Base-by-base conservation (phyloP, 192 early-diverging fungal species). In the Jimgerdemannia flammicorona region DNA sequence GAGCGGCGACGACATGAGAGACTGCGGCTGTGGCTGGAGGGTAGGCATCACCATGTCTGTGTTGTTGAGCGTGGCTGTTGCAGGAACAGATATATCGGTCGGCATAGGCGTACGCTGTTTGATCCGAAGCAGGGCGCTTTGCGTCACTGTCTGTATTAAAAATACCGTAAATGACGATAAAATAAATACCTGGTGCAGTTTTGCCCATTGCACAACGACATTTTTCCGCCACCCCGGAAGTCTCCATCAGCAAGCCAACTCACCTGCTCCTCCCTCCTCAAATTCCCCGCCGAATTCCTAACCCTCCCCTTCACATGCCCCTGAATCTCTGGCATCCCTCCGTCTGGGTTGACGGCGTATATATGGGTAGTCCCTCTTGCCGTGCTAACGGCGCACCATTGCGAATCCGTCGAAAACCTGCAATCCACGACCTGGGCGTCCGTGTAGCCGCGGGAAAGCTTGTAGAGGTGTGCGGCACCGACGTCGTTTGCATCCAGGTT, bases 361-460 rank as follows among this genome's bases (percentile, higher is more conserved):
- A 95, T 71, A 78, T 95, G 88, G 0, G 91, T 91, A 0, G 94
- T 95, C 4, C 93, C 93, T 59, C 90, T 74, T 1, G 88, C 88
- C 3, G 93, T 93, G 44, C 86, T 91, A 2, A 92, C 93, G 11
- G 85, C 89, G 66, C 92, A 84, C 93, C 93, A 95, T 11, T 83
- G 84, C n/a, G 90, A 88, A 70, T 95, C 92, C 3, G 79, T 66
- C 18, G 89, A 91, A 71, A 93, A 95, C 3, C 86, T 77, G 66
- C 91, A 86, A 73, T 87, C 86, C 73, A 93, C 91, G 14, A 95
- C 86, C 40, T 78, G 86, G 6, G 93, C 94, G 69, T 90, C 83
- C 1, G 94, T 95, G 73, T 88, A 91, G 7, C 94, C 94, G 18
- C 94, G 87, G n/a, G 93, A 85, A 43, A 95, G 84, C 63, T 87